These are phyloP conservation scores for Rhododendron kiyosumense DNA, from an alignment of 148 eudicot genomes.

Conservation along the genomic window DNA sequence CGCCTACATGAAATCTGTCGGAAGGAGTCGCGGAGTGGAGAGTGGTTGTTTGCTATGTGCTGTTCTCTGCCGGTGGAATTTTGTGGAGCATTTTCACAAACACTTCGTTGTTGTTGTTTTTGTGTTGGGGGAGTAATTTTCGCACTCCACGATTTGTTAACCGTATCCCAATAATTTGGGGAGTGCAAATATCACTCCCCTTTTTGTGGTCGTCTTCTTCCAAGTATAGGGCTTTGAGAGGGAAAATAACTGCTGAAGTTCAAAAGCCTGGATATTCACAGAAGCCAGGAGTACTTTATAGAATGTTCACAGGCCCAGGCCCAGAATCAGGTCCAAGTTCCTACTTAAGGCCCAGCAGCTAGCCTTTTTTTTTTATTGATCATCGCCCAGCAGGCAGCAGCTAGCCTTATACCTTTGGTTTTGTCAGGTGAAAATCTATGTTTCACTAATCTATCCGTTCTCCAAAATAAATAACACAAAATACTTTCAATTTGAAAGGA, in stretches of 20 bases:
- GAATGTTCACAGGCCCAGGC: neutral
- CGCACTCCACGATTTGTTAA: no score
- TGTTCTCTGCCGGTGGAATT: neutral
- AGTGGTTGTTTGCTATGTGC: neutral
- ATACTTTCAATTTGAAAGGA: neutral
- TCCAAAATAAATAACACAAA: no score
- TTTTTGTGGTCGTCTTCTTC: conserved; percentile 13
- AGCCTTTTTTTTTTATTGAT: no score
- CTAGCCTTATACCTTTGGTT: no score
- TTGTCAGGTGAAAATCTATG: no score
- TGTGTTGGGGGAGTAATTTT: no score
- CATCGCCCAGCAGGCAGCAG: no score
- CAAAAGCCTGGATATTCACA: neutral
- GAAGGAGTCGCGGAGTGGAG: neutral
- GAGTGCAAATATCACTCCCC: no score
- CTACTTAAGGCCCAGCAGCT: neutral
- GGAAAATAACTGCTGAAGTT: neutral
- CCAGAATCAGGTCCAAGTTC: neutral
- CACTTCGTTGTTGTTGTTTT: neutral
- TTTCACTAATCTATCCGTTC: no score
- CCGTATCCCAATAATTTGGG: no score
- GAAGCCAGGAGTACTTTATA: neutral
- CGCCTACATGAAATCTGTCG: no score
- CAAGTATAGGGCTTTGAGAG: no score
- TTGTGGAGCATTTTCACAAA: conserved; percentile 47